Evolutionary conservation across 306 rosid species (phyloP).

Genomic region (Trifolium fragiferum): DNA sequence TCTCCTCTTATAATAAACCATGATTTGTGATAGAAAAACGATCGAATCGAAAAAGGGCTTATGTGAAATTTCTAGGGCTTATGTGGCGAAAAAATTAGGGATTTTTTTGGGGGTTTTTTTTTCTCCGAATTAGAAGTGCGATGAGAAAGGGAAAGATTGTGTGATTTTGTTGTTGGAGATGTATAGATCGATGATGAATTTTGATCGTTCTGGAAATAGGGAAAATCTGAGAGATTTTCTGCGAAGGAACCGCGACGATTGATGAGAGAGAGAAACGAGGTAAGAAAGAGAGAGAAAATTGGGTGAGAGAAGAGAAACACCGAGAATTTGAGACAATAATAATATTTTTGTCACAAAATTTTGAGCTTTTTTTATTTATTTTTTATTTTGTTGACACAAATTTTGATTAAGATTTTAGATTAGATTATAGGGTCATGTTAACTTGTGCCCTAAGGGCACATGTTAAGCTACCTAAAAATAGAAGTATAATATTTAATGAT

Average conservation of each 20-base stretch:
- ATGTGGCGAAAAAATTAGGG: constrained; percentile 27
- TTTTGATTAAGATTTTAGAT: too few relatives aligned
- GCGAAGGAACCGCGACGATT: constrained; percentile 64
- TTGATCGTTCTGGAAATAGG: constrained; percentile 46
- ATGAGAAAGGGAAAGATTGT: constrained; percentile 3
- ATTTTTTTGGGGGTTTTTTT: neutral
- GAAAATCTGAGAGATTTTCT: constrained; percentile 66
- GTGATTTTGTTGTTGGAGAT: constrained; percentile 10
- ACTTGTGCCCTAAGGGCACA: too few relatives aligned
- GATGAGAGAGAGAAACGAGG: constrained; percentile 44
- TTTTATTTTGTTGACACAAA: neutral
- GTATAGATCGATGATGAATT: constrained; percentile 49
- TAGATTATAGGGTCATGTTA: too few relatives aligned
- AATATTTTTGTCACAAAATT: constrained; percentile 21
- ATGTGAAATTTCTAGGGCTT: constrained; percentile 55
- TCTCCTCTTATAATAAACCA: constrained; percentile 49
- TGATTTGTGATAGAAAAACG: neutral
- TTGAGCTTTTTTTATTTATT: constrained; percentile 5
- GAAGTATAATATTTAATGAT: too few relatives aligned
- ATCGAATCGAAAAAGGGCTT: constrained; percentile 1
- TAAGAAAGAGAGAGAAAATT: constrained; percentile 12
- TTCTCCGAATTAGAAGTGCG: too few relatives aligned
- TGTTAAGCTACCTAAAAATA: too few relatives aligned
- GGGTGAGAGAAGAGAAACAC: constrained; percentile 49
- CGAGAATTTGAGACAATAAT: constrained; percentile 45